These are phyloP conservation scores for Kuraishia capsulata DNA, from an alignment of 805 yeast genomes.

Conservation along the genomic window DNA sequence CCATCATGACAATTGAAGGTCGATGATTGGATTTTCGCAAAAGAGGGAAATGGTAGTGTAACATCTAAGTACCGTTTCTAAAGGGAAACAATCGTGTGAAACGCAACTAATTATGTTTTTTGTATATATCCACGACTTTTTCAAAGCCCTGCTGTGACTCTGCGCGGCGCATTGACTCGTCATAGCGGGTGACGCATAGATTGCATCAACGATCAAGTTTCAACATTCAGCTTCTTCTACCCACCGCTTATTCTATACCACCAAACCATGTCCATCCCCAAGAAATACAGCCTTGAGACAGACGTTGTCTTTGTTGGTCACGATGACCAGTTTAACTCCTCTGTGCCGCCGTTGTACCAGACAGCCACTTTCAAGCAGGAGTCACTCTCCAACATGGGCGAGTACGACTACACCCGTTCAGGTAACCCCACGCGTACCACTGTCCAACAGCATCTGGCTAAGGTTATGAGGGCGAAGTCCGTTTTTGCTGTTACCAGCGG, in stretches of 20 bases:
- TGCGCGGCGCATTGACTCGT: too few relatives aligned
- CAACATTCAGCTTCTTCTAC: too few relatives aligned
- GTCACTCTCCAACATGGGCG: slow-evolving; percentile 65
- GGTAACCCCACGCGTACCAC: slow-evolving; percentile 90
- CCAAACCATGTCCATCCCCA: slow-evolving; percentile 8
- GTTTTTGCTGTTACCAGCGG: slow-evolving; percentile 84
- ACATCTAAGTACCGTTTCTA: too few relatives aligned
- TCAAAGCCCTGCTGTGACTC: slow-evolving; percentile 1
- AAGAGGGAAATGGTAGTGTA: too few relatives aligned
- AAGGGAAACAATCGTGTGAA: too few relatives aligned
- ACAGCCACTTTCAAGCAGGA: slow-evolving; percentile 91
- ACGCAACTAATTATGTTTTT: too few relatives aligned
- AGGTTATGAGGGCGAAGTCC: slow-evolving; percentile 68
- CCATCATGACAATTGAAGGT: background rate
- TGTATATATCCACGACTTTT: background rate
- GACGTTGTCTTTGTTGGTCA: slow-evolving; percentile 56
- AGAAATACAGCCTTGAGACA: slow-evolving; percentile 51
- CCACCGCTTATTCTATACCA: too few relatives aligned
- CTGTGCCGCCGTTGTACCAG: slow-evolving; percentile 84
- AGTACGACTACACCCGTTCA: slow-evolving; percentile 80
- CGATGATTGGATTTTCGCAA: background rate
- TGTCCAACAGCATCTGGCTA: slow-evolving; percentile 68
- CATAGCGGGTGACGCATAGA: too few relatives aligned
- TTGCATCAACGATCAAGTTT: too few relatives aligned
- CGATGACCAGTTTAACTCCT: slow-evolving; percentile 66